Percentiles rank a stretch among this genome's conserved stretches.
phyloP scores from a whole-genome alignment of 805 yeast genomes.

The Kodamaea laetipori region DNA sequence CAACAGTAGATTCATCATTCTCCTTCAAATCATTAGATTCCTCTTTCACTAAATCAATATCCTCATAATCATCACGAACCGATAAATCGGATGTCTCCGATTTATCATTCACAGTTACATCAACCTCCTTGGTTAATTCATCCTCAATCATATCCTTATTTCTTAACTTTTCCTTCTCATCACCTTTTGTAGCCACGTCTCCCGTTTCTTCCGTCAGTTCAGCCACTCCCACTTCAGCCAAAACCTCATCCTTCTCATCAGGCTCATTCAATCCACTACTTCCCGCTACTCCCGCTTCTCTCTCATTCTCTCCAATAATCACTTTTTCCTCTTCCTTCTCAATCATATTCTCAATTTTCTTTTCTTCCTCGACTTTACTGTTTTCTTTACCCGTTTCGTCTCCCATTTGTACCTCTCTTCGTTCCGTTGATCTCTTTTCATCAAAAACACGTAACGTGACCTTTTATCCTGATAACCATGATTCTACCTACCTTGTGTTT shows the following conservation, averaged over 20 bases:
- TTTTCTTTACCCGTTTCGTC: background rate
- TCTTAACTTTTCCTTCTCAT: background rate
- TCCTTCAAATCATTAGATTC: too few relatives aligned
- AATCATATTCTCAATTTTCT: background rate
- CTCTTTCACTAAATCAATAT: background rate
- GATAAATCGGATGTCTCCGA: background rate
- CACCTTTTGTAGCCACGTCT: background rate
- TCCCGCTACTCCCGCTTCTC: too few relatives aligned
- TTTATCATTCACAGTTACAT: too few relatives aligned
- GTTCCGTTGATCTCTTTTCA: background rate
- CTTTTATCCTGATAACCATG: constrained; percentile 17
- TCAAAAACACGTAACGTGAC: background rate
- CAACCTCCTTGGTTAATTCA: too few relatives aligned
- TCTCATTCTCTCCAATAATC: background rate
- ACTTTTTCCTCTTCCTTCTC: background rate
- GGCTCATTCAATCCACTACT: too few relatives aligned
- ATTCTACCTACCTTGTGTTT: constrained; percentile 30
- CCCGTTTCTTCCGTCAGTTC: background rate
- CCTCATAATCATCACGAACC: background rate
- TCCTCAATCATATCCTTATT: too few relatives aligned
- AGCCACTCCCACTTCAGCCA: too few relatives aligned
- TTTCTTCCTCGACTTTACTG: background rate
- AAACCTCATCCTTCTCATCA: too few relatives aligned
- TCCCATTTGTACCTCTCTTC: background rate
- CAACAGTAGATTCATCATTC: too few relatives aligned